Evolutionary conservation across 2,329 filamentous ascomycete genomes (phyloP).

Genomic region (Fusarium newnesense): DNA sequence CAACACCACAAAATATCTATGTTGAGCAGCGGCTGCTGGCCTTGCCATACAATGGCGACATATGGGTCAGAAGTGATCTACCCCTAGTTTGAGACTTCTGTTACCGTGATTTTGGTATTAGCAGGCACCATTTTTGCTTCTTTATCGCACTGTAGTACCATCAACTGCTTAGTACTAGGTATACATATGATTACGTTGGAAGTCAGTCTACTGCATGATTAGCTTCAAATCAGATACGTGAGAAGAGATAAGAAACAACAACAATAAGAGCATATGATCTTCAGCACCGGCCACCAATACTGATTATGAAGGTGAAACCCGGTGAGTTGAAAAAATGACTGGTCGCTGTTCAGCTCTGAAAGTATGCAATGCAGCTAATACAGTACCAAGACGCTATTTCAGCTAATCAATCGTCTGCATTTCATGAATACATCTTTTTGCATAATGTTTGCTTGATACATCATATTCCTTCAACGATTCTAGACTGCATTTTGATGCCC

Average conservation of each 20-base stretch:
- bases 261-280: neutral
- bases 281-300: neutral
- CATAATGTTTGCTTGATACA: slow-evolving; percentile 12
- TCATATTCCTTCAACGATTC: slow-evolving; percentile 13
- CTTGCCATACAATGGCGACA: neutral
- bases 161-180: neutral
- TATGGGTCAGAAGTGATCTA: neutral
- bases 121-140: neutral
- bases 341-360: neutral
- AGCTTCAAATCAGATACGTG: neutral
- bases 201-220: neutral
- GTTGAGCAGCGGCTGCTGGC: neutral
- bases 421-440: neutral
- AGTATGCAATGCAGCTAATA: neutral
- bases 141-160: neutral
- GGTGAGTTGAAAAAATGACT: neutral
- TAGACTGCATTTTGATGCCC: neutral
- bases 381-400: neutral
- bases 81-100: neutral
- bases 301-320: neutral
- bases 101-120: neutral
- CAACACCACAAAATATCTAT: neutral
- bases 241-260: neutral
- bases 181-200: neutral
- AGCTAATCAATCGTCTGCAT: neutral